phyloP scores from a whole-genome alignment of 2,329 filamentous ascomycete genomes.

The Penicillium sp. region DNA sequence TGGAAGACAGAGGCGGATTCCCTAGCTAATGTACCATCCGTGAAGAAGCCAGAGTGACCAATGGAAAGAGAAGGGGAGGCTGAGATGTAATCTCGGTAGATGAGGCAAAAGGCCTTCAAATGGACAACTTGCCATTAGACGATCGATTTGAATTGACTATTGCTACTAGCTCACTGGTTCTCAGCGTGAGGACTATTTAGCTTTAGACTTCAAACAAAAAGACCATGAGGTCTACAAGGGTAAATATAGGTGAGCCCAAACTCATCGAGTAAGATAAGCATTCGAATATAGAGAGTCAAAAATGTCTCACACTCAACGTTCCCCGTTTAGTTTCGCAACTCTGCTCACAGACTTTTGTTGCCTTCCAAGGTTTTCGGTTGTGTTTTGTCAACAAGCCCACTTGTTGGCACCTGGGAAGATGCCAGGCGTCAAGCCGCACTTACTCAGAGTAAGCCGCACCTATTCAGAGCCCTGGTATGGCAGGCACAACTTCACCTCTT shows the following conservation, averaged over 20 bases:
- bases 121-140: background rate
- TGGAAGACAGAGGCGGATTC: slow-evolving; percentile 26
- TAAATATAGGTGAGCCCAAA: background rate
- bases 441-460: background rate
- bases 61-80: background rate
- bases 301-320: background rate
- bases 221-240: background rate
- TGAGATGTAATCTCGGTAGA: background rate
- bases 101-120: background rate
- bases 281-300: background rate
- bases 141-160: background rate
- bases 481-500: background rate
- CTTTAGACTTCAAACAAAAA: background rate
- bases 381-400: background rate
- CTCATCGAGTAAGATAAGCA: background rate
- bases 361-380: too few relatives aligned
- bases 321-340: background rate
- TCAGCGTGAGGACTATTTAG: too few relatives aligned
- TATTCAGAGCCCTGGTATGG: background rate
- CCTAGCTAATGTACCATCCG: background rate
- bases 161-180: background rate
- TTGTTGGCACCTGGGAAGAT: too few relatives aligned
- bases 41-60: background rate
- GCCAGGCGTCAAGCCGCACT: background rate
- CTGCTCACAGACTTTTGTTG: background rate